A percentile compares a stretch with the other conserved stretches of the same genome.
phyloP scores from a whole-genome alignment of 192 early-diverging fungal species.

The Coemansia sp. region DNA sequence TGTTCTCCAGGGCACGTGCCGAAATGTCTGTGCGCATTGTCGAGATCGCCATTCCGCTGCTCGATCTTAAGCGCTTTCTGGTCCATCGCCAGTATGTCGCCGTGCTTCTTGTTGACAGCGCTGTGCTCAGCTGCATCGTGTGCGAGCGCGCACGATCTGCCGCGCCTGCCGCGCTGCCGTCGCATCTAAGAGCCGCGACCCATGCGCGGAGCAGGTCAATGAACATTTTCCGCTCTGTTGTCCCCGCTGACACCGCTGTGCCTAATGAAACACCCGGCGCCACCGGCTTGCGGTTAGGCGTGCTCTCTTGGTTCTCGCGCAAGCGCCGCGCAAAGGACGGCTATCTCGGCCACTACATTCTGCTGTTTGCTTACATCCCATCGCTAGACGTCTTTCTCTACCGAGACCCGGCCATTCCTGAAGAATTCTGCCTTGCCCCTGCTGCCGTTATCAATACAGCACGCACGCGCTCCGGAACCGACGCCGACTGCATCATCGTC shows the following conservation, averaged over 20 bases:
- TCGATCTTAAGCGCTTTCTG: constrained; percentile 85
- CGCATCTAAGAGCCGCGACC: neutral
- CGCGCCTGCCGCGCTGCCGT: constrained; percentile 6
- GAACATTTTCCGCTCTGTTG: constrained; percentile 21
- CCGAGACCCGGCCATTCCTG: constrained; percentile 76
- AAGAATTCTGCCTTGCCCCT: constrained; percentile 70
- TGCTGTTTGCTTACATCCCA: constrained; percentile 83
- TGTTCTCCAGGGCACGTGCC: constrained; percentile 75
- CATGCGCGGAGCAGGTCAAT: constrained; percentile 17
- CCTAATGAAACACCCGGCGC: neutral
- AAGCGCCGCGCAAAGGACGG: constrained; percentile 37
- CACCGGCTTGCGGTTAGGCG: neutral
- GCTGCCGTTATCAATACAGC: constrained; percentile 68
- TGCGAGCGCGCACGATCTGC: constrained; percentile 49
- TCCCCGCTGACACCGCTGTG: neutral
- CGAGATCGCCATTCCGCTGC: constrained; percentile 69
- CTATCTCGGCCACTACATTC: constrained; percentile 83
- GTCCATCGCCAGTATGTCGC: constrained; percentile 72
- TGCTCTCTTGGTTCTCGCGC: constrained; percentile 30
- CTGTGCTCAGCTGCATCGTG: constrained; percentile 60
- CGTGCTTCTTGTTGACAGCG: constrained; percentile 78
- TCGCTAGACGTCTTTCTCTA: constrained; percentile 77
- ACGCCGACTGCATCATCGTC: constrained; percentile 73
- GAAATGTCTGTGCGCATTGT: constrained; percentile 68
- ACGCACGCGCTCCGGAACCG: constrained; percentile 69